These are phyloP conservation scores for Rhizopogon vesiculosus DNA, from an alignment of 768 basidiomycete genomes.

Conservation along the genomic window DNA sequence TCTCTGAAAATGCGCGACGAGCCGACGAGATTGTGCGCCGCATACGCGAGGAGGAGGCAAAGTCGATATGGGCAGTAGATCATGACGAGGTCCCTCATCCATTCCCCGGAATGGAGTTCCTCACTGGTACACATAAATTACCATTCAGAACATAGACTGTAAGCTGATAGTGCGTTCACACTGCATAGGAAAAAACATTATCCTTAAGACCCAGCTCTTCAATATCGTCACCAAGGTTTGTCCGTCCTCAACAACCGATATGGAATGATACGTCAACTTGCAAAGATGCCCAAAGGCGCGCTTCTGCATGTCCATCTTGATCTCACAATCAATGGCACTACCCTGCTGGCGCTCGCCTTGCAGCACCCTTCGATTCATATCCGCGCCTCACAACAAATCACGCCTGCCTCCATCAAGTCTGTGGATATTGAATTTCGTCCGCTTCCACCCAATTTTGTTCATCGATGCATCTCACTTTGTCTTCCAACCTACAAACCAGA, in stretches of 20 bases:
- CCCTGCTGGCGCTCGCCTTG: slow-evolving; percentile 50
- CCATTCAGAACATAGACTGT: background rate
- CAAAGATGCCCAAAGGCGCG: slow-evolving; percentile 77
- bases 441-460: slow-evolving; percentile 29
- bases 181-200: slow-evolving; percentile 44
- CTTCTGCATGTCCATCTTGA: slow-evolving; percentile 75
- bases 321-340: slow-evolving; percentile 55
- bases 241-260: background rate
- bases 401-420: slow-evolving; percentile 33
- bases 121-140: slow-evolving; percentile 46
- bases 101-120: slow-evolving; percentile 77
- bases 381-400: slow-evolving; percentile 36
- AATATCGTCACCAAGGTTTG: slow-evolving; percentile 54
- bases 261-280: background rate
- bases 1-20: slow-evolving; percentile 21
- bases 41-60: slow-evolving; percentile 51
- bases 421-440: slow-evolving; percentile 51
- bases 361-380: slow-evolving; percentile 60
- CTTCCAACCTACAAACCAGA: slow-evolving; percentile 38
- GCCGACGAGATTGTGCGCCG: slow-evolving; percentile 55
- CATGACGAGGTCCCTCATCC: slow-evolving; percentile 51
- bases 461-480: slow-evolving; percentile 22
- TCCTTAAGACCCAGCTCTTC: slow-evolving; percentile 59
- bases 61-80: slow-evolving; percentile 54
- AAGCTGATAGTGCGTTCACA: background rate